A percentile compares a stretch with the other conserved stretches of the same genome.
Conservation (phyloP, 2,329 filamentous ascomycete species). For the Beauveria pseudobassiana region DNA sequence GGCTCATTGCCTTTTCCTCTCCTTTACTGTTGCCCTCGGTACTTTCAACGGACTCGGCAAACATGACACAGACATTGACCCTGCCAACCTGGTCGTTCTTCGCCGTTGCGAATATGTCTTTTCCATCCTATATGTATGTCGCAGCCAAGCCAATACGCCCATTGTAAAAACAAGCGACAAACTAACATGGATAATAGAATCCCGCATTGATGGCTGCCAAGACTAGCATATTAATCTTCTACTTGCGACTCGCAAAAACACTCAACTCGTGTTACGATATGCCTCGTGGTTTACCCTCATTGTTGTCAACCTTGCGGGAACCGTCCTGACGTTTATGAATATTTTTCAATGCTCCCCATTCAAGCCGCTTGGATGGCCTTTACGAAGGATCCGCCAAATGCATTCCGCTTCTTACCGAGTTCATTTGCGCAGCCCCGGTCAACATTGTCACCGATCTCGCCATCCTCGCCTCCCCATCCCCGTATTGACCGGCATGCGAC, state of each 20-base stretch:
- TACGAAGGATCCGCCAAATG: conserved; percentile 32
- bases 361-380: conserved; percentile 54
- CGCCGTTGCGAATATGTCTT: conserved; percentile 57
- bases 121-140: conserved; percentile 52
- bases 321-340: conserved; percentile 77
- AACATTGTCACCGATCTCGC: conserved; percentile 89
- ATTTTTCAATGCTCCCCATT: conserved; percentile 75
- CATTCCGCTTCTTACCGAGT: conserved; percentile 53
- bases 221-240: conserved; percentile 87
- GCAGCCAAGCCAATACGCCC: no score
- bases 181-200: conserved; percentile 54
- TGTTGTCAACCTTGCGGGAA: conserved; percentile 71
- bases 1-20: conserved; percentile 64
- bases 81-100: conserved; percentile 41
- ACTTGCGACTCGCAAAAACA: conserved; percentile 72
- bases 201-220: conserved; percentile 87
- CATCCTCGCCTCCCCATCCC: conserved; percentile 84
- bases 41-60: conserved; percentile 59
- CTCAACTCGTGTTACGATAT: conserved; percentile 66
- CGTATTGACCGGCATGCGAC: conserved; percentile 75
- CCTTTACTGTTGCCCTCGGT: conserved; percentile 58
- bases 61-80: conserved; percentile 53
- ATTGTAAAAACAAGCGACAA: no score
- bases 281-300: conserved; percentile 73
- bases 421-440: conserved; percentile 72